Percentiles rank a stretch among this genome's conserved stretches.
Evolutionary conservation across 768 basidiomycete species (phyloP).

Genomic region (Mycena polygramma): DNA sequence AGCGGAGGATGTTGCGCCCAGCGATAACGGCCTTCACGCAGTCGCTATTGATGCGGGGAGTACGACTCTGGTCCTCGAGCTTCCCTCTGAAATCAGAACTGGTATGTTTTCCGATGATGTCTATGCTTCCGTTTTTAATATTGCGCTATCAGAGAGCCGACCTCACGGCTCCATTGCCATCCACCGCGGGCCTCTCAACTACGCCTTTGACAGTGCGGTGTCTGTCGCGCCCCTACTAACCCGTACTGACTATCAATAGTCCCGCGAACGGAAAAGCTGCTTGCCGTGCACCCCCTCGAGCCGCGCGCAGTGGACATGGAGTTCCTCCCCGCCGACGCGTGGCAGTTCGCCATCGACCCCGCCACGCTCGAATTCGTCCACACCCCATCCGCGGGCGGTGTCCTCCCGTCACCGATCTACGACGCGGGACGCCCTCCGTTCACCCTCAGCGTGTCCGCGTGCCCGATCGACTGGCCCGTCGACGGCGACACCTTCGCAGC

Average conservation of each 20-base stretch:
- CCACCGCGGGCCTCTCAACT: conserved; percentile 67
- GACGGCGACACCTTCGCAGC: conserved; percentile 65
- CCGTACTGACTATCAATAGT: conserved; percentile 40
- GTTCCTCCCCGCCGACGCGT: conserved; percentile 60
- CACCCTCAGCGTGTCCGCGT: conserved; percentile 63
- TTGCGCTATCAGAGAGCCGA: conserved; percentile 54
- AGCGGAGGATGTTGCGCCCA: conserved; percentile 53
- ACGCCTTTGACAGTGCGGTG: conserved; percentile 64
- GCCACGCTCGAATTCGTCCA: conserved; percentile 55
- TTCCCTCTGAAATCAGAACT: conserved; percentile 61
- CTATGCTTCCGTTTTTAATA: neutral
- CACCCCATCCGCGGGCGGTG: conserved; percentile 48
- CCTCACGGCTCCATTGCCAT: conserved; percentile 66
- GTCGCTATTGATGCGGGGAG: conserved; percentile 56
- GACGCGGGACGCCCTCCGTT: conserved; percentile 63
- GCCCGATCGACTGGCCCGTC: conserved; percentile 59
- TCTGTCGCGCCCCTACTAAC: neutral
- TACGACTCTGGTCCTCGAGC: conserved; percentile 58
- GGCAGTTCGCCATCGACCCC: conserved; percentile 71
- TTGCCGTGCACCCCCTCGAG: conserved; percentile 57
- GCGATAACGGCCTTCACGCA: conserved; percentile 57
- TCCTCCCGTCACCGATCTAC: conserved; percentile 61
- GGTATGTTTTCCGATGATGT: conserved; percentile 44
- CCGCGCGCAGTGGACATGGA: conserved; percentile 63
- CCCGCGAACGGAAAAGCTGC: conserved; percentile 52